Conservation (phyloP, 352 stramenopile genomes). For the Globisporangium alternatum region DNA sequence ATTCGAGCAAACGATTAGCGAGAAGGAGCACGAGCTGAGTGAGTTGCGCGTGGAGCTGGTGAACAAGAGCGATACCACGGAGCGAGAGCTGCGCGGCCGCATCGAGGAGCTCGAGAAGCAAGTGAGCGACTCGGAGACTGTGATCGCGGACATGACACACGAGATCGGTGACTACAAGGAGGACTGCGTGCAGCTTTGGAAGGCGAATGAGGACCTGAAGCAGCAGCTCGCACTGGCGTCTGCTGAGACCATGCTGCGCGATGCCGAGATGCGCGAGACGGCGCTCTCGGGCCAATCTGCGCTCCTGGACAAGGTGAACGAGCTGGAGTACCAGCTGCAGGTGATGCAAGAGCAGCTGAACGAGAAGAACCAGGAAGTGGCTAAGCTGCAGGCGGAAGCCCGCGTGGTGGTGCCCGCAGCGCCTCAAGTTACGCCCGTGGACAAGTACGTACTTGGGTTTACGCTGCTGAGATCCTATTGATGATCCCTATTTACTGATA, state of each 20-base stretch:
- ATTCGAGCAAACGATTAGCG: constrained; percentile 11
- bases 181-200: constrained; percentile 77
- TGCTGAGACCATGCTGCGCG: constrained; percentile 53
- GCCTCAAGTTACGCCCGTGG: constrained; percentile 8
- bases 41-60: constrained; percentile 22
- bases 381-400: constrained; percentile 29
- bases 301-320: constrained; percentile 45
- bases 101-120: constrained; percentile 40
- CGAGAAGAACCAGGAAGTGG: constrained; percentile 53
- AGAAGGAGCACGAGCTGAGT: constrained; percentile 29
- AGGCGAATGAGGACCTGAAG: constrained; percentile 76
- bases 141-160: constrained; percentile 34
- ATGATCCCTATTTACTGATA: not conserved
- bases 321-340: constrained; percentile 62
- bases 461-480: not conserved
- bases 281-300: constrained; percentile 50
- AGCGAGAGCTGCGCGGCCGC: constrained; percentile 25
- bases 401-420: constrained; percentile 8
- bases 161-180: constrained; percentile 77
- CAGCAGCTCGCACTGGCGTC: constrained; percentile 62
- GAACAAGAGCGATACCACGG: constrained; percentile 19
- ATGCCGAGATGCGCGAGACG: constrained; percentile 54
- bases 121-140: constrained; percentile 22
- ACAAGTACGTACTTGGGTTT: constrained; percentile 31
- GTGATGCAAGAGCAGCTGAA: constrained; percentile 59